A percentile compares a stretch with the other conserved stretches of the same genome.
These are phyloP conservation scores for Leccinum subtestaceum DNA, from an alignment of 768 basidiomycete genomes.

Conservation along the genomic window DNA sequence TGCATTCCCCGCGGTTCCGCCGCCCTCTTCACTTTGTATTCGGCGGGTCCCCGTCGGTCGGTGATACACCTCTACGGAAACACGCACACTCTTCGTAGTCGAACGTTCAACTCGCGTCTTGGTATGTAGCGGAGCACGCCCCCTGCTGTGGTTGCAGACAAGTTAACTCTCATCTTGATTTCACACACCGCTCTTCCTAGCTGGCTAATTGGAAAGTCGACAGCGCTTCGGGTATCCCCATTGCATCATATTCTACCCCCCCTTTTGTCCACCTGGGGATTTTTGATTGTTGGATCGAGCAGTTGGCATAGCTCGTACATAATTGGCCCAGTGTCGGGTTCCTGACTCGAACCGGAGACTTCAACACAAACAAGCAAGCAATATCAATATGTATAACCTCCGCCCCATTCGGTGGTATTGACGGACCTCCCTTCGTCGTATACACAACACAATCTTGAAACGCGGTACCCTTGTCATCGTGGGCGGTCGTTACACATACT, in stretches of 20 bases:
- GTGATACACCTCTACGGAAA: neutral
- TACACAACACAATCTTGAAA: constrained; percentile 28
- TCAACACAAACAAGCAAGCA: constrained; percentile 21
- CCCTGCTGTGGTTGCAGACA: neutral
- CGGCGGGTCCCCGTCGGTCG: neutral
- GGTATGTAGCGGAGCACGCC: too few relatives aligned
- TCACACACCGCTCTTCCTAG: neutral
- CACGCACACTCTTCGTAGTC: neutral
- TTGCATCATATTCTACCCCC: neutral
- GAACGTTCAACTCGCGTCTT: neutral
- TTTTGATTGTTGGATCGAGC: constrained; percentile 29
- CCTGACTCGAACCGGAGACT: constrained; percentile 8
- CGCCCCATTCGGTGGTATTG: neutral
- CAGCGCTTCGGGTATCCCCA: neutral
- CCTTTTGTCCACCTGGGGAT: constrained; percentile 17
- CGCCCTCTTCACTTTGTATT: neutral
- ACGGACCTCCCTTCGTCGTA: neutral
- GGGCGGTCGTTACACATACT: constrained; percentile 24
- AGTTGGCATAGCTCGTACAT: neutral
- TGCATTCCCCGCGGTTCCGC: neutral
- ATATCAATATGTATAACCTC: neutral
- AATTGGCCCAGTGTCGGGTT: constrained; percentile 11
- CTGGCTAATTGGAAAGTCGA: neutral
- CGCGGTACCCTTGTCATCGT: constrained; percentile 35
- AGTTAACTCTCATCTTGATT: neutral